A percentile compares a stretch with the other conserved stretches of the same genome.
These are phyloP conservation scores for Thelonectria olida DNA, from an alignment of 2,329 filamentous ascomycete genomes.

Conservation along the genomic window DNA sequence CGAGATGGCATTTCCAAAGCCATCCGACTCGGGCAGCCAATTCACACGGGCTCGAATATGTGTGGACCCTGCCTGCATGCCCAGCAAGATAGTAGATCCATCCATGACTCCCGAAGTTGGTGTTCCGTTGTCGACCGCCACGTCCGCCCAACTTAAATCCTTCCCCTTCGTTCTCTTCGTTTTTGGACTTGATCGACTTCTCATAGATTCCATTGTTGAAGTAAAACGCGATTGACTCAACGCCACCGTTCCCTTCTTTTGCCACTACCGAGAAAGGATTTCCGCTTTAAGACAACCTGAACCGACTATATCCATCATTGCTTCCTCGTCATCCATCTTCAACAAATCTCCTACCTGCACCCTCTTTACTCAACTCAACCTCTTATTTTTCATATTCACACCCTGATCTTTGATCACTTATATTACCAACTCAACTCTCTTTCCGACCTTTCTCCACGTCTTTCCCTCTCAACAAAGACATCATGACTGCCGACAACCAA, in stretches of 20 bases:
- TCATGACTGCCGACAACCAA: conserved; percentile 43
- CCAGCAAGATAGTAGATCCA: no score
- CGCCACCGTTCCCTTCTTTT: conserved; percentile 5
- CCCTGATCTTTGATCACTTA: neutral
- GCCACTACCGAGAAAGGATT: neutral
- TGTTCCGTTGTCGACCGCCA: conserved; percentile 7
- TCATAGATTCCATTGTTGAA: neutral
- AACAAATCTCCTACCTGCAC: neutral
- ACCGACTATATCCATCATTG: neutral
- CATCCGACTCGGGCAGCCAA: neutral
- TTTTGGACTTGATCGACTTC: conserved; percentile 13
- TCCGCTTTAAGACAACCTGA: neutral
- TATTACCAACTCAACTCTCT: neutral
- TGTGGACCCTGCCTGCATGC: neutral
- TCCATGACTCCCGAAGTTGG: neutral
- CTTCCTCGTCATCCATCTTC: neutral
- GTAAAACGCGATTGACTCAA: neutral
- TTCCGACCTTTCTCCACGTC: neutral
- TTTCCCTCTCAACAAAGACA: conserved; percentile 17
- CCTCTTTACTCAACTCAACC: neutral
- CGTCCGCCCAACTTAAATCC: neutral
- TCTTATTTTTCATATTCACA: neutral
- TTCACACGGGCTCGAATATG: neutral
- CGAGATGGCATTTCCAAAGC: neutral
- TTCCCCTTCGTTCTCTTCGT: conserved; percentile 5